These are phyloP conservation scores for Arabidopsis lyrata DNA, from an alignment of 441 rosid genomes.

Conservation along the genomic window DNA sequence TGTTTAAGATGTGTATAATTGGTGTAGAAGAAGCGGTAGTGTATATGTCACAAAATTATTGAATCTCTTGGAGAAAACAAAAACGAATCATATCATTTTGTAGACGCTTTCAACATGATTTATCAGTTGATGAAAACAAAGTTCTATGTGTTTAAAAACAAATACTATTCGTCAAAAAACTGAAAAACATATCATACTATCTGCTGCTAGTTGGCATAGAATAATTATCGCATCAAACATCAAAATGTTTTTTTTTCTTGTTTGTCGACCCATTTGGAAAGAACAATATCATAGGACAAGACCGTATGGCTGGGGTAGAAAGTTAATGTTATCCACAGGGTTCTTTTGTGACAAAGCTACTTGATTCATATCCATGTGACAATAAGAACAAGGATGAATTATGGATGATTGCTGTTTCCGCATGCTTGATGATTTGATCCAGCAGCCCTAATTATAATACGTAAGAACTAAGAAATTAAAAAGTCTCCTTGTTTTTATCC, in stretches of 20 bases:
- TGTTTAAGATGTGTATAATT: neutral
- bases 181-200: slow-evolving; percentile 43
- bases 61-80: slow-evolving; percentile 49
- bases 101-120: slow-evolving; percentile 53
- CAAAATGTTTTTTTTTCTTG: neutral
- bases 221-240: slow-evolving; percentile 8
- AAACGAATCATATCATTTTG: slow-evolving; percentile 62
- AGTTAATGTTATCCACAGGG: slow-evolving; percentile 18
- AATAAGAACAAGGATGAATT: slow-evolving; percentile 37
- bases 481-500: neutral
- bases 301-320: slow-evolving; percentile 34
- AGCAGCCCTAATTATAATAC: neutral
- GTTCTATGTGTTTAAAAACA: slow-evolving; percentile 64
- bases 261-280: slow-evolving; percentile 19
- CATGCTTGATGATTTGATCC: slow-evolving; percentile 41
- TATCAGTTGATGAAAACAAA: slow-evolving; percentile 52
- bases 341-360: slow-evolving; percentile 21
- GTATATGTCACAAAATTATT: slow-evolving; percentile 42
- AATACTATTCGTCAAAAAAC: slow-evolving; percentile 69
- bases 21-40: neutral
- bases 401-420: slow-evolving; percentile 54
- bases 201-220: slow-evolving; percentile 19
- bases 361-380: slow-evolving; percentile 34
- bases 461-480: too few relatives aligned
- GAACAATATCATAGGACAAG: slow-evolving; percentile 5